Percentiles rank a stretch among this genome's conserved stretches.
phyloP scores from a whole-genome alignment of 805 yeast genomes.

The Candida morakotiae region DNA sequence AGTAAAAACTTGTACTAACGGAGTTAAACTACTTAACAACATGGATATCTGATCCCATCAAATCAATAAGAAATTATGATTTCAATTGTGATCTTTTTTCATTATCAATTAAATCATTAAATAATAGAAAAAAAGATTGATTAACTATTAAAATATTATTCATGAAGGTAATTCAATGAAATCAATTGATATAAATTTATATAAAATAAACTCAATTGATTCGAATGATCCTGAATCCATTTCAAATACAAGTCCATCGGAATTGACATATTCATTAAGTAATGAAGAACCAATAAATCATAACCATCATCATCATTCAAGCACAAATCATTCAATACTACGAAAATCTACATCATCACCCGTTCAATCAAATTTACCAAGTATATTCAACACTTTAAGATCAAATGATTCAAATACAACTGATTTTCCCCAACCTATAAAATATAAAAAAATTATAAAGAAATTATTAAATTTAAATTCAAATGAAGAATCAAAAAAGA shows the following conservation, averaged over 20 bases:
- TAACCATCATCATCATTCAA: background rate
- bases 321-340: background rate
- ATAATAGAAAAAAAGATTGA: no score
- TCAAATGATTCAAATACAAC: slow-evolving; percentile 13
- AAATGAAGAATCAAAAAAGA: slow-evolving; percentile 8
- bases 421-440: background rate
- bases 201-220: slow-evolving; percentile 3
- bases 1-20: no score
- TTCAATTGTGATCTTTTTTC: no score
- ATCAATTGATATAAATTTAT: background rate
- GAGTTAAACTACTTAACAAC: no score
- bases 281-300: background rate
- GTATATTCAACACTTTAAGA: slow-evolving; percentile 18
- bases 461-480: slow-evolving; percentile 11
- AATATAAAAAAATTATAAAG: slow-evolving; percentile 8
- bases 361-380: slow-evolving; percentile 20
- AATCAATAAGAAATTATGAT: no score
- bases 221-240: background rate
- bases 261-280: slow-evolving; percentile 6
- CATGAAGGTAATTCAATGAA: no score
- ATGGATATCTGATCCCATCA: no score
- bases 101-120: no score
- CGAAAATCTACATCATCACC: slow-evolving; percentile 14
- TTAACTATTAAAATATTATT: no score
- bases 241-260: slow-evolving; percentile 5